Evolutionary conservation across 106 monocot species (phyloP).

Genomic region (Dendrobium chrysotoxum): DNA sequence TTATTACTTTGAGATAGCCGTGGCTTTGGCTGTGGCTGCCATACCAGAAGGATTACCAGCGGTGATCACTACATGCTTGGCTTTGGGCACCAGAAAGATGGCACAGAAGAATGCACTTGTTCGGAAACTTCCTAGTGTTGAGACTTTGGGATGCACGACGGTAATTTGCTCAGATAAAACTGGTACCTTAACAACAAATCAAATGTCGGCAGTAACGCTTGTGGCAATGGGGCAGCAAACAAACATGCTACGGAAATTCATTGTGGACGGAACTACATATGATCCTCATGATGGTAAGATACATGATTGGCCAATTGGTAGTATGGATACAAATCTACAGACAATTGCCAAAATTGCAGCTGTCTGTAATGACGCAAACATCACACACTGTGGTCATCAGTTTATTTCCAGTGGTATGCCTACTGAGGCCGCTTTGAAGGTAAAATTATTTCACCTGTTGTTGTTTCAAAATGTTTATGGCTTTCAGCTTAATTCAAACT

Average conservation of each 20-base stretch:
- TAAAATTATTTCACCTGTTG: background rate
- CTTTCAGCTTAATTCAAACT: too few species aligned
- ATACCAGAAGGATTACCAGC: conserved; percentile 38
- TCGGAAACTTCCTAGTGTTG: conserved; percentile 60
- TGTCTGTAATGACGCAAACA: conserved; percentile 26
- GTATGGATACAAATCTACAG: conserved; percentile 24
- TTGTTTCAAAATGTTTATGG: too few species aligned
- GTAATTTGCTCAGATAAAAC: conserved; percentile 35
- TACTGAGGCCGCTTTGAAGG: conserved; percentile 37
- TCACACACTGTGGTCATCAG: conserved; percentile 15
- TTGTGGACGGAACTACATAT: conserved; percentile 24
- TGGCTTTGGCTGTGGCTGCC: conserved; percentile 35
- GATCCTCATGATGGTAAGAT: conserved; percentile 27
- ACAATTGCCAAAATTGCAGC: conserved; percentile 30
- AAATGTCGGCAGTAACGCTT: conserved; percentile 47
- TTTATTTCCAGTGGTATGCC: conserved; percentile 26
- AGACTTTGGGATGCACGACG: conserved; percentile 39
- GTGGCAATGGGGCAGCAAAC: conserved; percentile 31
- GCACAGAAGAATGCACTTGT: conserved; percentile 32
- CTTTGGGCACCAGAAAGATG: conserved; percentile 35
- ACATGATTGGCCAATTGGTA: conserved; percentile 12
- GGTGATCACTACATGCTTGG: conserved; percentile 35
- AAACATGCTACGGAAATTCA: conserved; percentile 18
- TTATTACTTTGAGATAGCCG: conserved; percentile 31
- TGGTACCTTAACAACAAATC: conserved; percentile 63